A percentile compares a stretch with the other conserved stretches of the same genome.
Conservation (phyloP, 2,329 filamentous ascomycete species). For the Colletotrichum simmondsii region DNA sequence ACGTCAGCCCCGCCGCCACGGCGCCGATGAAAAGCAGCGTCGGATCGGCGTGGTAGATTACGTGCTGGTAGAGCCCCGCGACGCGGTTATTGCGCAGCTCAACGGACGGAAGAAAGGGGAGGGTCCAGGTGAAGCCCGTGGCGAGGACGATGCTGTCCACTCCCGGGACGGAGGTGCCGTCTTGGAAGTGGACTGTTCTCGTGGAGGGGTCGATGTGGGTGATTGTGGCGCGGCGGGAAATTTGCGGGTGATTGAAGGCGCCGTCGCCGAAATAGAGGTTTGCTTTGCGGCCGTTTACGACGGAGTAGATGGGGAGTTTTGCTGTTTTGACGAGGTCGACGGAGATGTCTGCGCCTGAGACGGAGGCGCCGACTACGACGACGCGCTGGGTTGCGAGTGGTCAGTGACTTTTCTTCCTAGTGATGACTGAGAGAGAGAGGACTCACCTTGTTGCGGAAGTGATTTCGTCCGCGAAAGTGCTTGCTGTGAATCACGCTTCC, state of each 20-base stretch:
- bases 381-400: slow-evolving; percentile 54
- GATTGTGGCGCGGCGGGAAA: slow-evolving; percentile 59
- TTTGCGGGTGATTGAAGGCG: slow-evolving; percentile 69
- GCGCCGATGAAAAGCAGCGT: slow-evolving; percentile 69
- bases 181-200: slow-evolving; percentile 64
- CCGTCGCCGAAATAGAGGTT: slow-evolving; percentile 68
- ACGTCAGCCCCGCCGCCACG: slow-evolving; percentile 68
- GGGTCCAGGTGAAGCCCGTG: slow-evolving; percentile 73
- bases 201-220: slow-evolving; percentile 49
- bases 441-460: slow-evolving; percentile 52
- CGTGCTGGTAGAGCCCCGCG: slow-evolving; percentile 66
- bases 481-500: slow-evolving; percentile 67
- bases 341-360: slow-evolving; percentile 72
- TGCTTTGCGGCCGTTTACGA: slow-evolving; percentile 58
- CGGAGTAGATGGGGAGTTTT: slow-evolving; percentile 60
- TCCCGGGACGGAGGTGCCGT: slow-evolving; percentile 61
- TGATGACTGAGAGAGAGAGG: too few relatives aligned
- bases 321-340: slow-evolving; percentile 60
- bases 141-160: slow-evolving; percentile 75
- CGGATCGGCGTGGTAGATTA: slow-evolving; percentile 65
- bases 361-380: slow-evolving; percentile 71
- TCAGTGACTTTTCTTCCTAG: background rate
- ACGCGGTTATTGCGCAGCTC: slow-evolving; percentile 65
- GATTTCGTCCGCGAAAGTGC: slow-evolving; percentile 58
- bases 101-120: slow-evolving; percentile 68